Percentiles rank a stretch among this genome's conserved stretches.
Evolutionary conservation across 495 filamentous ascomycete genomes (phyloP).

Genomic region (Talaromyces nanjingensis): DNA sequence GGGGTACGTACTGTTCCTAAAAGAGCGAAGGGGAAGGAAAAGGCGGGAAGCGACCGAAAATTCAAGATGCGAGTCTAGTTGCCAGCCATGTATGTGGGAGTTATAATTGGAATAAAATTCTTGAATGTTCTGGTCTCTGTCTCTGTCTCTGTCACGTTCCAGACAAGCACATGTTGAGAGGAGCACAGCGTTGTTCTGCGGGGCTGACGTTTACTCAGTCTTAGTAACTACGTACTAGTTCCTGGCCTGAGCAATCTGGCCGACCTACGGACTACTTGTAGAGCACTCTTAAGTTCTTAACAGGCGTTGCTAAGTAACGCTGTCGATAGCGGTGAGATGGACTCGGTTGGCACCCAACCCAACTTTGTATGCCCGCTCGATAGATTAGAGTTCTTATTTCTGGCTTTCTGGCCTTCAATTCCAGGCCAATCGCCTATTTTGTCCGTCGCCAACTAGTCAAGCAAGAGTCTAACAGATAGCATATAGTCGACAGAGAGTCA

Average conservation of each 20-base stretch:
- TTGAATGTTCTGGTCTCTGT: not conserved
- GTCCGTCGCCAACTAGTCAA: not conserved
- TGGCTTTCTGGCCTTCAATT: not conserved
- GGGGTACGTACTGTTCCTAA: slow-evolving; percentile 3
- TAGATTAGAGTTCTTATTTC: not conserved
- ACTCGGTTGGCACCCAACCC: not conserved
- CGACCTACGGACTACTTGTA: not conserved
- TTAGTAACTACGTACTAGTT: not conserved
- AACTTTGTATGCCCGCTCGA: not conserved
- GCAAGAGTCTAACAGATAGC: too few species aligned
- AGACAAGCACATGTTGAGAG: not conserved
- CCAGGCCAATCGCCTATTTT: slow-evolving; percentile 5
- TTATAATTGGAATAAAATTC: not conserved
- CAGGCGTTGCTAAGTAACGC: not conserved
- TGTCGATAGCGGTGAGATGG: not conserved
- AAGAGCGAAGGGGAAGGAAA: not conserved
- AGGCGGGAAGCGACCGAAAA: not conserved
- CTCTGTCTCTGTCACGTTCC: slow-evolving; percentile 2
- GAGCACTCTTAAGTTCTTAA: not conserved
- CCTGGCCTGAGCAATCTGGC: not conserved
- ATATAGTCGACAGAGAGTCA: too few species aligned
- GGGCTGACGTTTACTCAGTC: not conserved
- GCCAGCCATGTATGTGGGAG: not conserved
- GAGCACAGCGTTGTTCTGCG: not conserved
- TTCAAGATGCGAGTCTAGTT: not conserved